Percentiles rank a stretch among this genome's conserved stretches.
phyloP scores from a whole-genome alignment of 2,329 filamentous ascomycete species.

The Xylaria sp. region DNA sequence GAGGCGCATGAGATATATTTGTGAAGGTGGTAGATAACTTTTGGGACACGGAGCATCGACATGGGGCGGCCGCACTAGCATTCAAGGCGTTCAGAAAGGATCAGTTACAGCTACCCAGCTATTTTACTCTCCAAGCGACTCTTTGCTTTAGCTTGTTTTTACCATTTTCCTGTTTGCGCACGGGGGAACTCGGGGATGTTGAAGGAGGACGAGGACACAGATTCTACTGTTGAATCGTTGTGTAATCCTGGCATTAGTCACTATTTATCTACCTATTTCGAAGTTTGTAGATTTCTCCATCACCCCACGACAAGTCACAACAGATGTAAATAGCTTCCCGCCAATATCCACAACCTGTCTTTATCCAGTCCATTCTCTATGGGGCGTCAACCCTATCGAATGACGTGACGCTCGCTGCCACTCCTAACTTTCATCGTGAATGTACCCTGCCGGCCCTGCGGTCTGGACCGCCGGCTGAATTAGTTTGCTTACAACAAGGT shows the following conservation, averaged over 20 bases:
- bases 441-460: too few species aligned
- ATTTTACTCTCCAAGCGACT: slow-evolving; percentile 18
- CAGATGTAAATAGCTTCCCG: slow-evolving; percentile 14
- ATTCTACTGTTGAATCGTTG: background rate
- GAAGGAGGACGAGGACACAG: background rate
- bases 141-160: slow-evolving; percentile 13
- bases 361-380: background rate
- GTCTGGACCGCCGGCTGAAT: too few species aligned
- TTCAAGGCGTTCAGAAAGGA: slow-evolving; percentile 27
- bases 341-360: background rate
- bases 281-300: background rate
- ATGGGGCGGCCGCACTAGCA: slow-evolving; percentile 19
- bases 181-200: background rate
- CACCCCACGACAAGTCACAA: background rate
- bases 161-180: background rate
- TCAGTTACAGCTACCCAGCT: slow-evolving; percentile 13
- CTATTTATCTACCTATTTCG: background rate
- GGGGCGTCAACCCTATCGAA: too few species aligned
- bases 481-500: too few species aligned
- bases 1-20: slow-evolving; percentile 19
- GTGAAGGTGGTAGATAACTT: slow-evolving; percentile 14
- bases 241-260: slow-evolving; percentile 10
- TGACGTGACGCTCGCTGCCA: too few species aligned
- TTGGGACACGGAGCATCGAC: slow-evolving; percentile 26
- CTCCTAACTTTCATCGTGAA: too few species aligned